Base-by-base conservation (phyloP, 176 grass and related monocot genomes). In the Pontederia paniculata region DNA sequence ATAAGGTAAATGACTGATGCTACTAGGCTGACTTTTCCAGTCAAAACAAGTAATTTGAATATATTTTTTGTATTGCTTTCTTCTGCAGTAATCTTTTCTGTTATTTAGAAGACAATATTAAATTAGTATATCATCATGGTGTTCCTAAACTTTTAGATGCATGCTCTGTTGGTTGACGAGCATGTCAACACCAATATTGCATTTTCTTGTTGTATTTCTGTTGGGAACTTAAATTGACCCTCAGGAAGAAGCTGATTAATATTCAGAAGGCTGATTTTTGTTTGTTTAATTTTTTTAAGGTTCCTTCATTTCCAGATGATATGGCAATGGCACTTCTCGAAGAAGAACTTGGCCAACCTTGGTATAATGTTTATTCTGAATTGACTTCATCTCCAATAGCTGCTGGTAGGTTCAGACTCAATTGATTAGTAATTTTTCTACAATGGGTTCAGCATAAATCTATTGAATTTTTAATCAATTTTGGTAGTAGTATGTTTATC, bases 221-320 rank as follows among this genome's bases (percentile, higher is more conserved):
- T 21, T 22, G 16, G 60, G 3, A 14, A 50, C 13, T 50, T 16
- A 50, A 48, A 7, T 7, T 62, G 5, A 13, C 4, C 13, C 23
- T 16, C 46, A 13, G 22, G 12, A 46, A 21, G 1, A 14, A 20
- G 11, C 6, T 20, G 12, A 9, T 44, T 15, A 20, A 15, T 1
- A 17, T 9, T 13, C 21, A 9, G 17, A 21, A 46, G 28, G 13
- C 25, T 58, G 23, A 74, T 17, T 0, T 58, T 71, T 78, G 21
- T 70, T 76, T 19, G 77, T 23, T 51, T 22, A n/a, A 6, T 21
- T 12, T 51, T 71, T 48, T 65, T 10, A 75, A 88, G 84, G 91
- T 97, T 42, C 91, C 91, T 69, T 97, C 91, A 12, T 97, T 97
- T 62, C 82, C 86, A 16, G 91, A 90, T 76, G 85, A 89, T 77